Base-by-base conservation (phyloP, 2,329 filamentous ascomycete genomes). In the Eutypella sp. region DNA sequence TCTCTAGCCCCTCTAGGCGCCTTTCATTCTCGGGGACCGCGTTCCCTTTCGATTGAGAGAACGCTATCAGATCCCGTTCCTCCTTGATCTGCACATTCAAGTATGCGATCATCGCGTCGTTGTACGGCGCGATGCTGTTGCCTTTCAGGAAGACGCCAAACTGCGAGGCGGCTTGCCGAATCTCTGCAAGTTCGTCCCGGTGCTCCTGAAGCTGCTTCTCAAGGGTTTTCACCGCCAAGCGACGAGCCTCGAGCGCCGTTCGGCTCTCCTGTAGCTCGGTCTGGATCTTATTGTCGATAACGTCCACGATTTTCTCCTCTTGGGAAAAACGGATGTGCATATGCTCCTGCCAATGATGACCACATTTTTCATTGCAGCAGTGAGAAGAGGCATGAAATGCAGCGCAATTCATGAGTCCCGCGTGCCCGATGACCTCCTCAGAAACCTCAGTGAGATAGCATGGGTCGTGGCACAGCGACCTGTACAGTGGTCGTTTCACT, bases 61-160 rank as follows among this genome's bases (percentile, higher is more conserved):
- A 39, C n/a, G 25, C 16, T 27, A 67, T 51, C 50, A 69, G 68
- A 22, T 48, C 48, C 31, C 61, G 43, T 50, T 71, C 66, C 37
- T 67, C 59, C 29, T 64, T 57, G 48, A 71, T 70, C 1, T 68
- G 50, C 45, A 59, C 52, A 27, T 69, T 62, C 3, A 71, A 53
- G 47, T 72, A 70, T 11, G 57, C 65, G 4, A 68, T 42, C 11
- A 62, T 67, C 1, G 64, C 64, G 47, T 72, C 68, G 40, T 45
- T 38, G 22, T 34, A 25, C 16, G 24, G 36, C 7, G 27, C 4
- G 2, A 38, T 44, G 18, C 36, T 41, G 22, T 18, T 41, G 3
- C 2, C 24, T 22, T 39, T 41, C n/a, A 72, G 46, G 45, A 67
- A 72, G 18, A 68, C 40, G 15, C 64, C 59, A 38, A 72, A 71